A percentile compares a stretch with the other conserved stretches of the same genome.
These are phyloP conservation scores for Podospora appendiculata DNA, from an alignment of 495 filamentous ascomycete species.

Conservation along the genomic window DNA sequence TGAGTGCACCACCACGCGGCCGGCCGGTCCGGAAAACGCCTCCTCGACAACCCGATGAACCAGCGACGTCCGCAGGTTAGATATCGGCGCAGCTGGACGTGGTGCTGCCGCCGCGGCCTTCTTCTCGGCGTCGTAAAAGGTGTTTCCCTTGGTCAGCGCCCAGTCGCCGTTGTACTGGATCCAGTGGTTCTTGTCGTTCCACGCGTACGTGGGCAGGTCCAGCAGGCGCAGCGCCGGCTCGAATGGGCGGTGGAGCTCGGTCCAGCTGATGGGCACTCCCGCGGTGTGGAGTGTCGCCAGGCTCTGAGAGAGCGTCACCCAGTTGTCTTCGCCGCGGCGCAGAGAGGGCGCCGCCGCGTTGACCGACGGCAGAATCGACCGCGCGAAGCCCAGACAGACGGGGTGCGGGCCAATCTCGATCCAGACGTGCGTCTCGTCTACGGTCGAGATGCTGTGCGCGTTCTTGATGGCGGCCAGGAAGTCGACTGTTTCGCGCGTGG, in stretches of 20 bases:
- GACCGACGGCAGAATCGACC: constrained; percentile 34
- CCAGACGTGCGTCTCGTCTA: constrained; percentile 21
- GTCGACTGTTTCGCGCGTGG: constrained; percentile 57
- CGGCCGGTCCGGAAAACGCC: constrained; percentile 1
- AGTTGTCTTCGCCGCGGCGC: constrained; percentile 5
- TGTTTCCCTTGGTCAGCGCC: constrained; percentile 50
- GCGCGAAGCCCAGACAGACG: constrained; percentile 50
- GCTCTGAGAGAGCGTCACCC: constrained; percentile 1
- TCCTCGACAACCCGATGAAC: constrained; percentile 7
- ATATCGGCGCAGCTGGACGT: not conserved
- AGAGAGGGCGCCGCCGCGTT: constrained; percentile 2
- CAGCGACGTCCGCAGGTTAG: not conserved
- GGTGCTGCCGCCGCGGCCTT: constrained; percentile 32
- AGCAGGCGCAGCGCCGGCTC: constrained; percentile 17
- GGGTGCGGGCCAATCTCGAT: constrained; percentile 56
- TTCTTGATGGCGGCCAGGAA: constrained; percentile 37
- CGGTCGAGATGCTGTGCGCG: constrained; percentile 14
- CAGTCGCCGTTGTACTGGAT: constrained; percentile 53
- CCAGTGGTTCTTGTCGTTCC: constrained; percentile 64
- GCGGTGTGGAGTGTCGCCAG: not conserved
- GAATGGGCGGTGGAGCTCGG: constrained; percentile 6
- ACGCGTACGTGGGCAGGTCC: constrained; percentile 41
- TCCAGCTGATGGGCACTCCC: constrained; percentile 2
- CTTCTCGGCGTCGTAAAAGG: constrained; percentile 41
- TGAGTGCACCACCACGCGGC: too few relatives aligned